phyloP scores from a whole-genome alignment of 768 basidiomycete genomes.

The Psilocybe azurescens region DNA sequence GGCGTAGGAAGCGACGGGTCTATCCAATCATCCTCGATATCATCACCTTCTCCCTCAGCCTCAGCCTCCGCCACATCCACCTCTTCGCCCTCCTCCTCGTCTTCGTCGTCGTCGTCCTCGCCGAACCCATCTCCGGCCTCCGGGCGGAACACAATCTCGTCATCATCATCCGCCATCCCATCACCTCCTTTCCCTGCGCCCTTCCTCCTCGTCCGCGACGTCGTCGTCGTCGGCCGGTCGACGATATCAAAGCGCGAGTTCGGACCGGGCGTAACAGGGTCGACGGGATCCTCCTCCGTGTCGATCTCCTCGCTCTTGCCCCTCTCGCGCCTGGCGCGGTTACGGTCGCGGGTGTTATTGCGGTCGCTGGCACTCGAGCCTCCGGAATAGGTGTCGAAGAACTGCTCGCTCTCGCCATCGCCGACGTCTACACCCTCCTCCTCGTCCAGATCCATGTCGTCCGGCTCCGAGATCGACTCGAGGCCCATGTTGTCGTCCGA shows the following conservation, averaged over 20 bases:
- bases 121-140: constrained; percentile 40
- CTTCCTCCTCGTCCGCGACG: constrained; percentile 25
- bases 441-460: constrained; percentile 62
- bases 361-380: constrained; percentile 43
- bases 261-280: constrained; percentile 73
- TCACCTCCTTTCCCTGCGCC: constrained; percentile 22
- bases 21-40: constrained; percentile 70
- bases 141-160: constrained; percentile 24
- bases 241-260: constrained; percentile 44
- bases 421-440: constrained; percentile 31
- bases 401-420: constrained; percentile 44
- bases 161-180: constrained; percentile 20
- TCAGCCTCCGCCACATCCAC: neutral
- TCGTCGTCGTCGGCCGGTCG: constrained; percentile 17
- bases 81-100: constrained; percentile 38
- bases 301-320: constrained; percentile 61
- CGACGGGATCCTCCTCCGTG: constrained; percentile 75
- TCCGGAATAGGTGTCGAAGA: constrained; percentile 54
- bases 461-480: constrained; percentile 83
- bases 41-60: constrained; percentile 44
- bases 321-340: constrained; percentile 42
- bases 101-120: constrained; percentile 31
- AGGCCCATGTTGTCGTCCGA: constrained; percentile 79
- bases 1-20: constrained; percentile 59
- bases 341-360: constrained; percentile 28